A percentile compares a stretch with the other conserved stretches of the same genome.
Conservation (phyloP, 2,329 filamentous ascomycete species). For the Didymella keratinophila region DNA sequence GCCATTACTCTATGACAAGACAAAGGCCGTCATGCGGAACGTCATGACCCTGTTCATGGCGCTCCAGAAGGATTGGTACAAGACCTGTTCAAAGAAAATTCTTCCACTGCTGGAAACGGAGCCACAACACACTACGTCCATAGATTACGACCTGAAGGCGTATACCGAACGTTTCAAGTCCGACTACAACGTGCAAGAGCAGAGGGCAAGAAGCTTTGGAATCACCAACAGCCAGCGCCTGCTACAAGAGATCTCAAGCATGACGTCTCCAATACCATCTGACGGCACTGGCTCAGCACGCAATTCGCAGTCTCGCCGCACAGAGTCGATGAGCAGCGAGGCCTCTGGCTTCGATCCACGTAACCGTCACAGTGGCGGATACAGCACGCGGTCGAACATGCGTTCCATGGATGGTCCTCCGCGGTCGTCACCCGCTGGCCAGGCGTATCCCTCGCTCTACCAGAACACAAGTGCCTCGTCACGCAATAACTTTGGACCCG, state of each 20-base stretch:
- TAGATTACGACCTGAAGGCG: slow-evolving; percentile 72
- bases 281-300: slow-evolving; percentile 52
- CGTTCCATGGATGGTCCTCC: slow-evolving; percentile 41
- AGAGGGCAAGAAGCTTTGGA: slow-evolving; percentile 72
- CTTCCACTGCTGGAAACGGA: slow-evolving; percentile 71
- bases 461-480: slow-evolving; percentile 26
- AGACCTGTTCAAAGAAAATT: slow-evolving; percentile 84
- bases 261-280: slow-evolving; percentile 61
- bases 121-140: slow-evolving; percentile 51
- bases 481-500: slow-evolving; percentile 29
- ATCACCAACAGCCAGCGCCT: slow-evolving; percentile 73
- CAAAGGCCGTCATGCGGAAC: slow-evolving; percentile 82
- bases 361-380: slow-evolving; percentile 71
- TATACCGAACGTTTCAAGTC: slow-evolving; percentile 79
- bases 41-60: slow-evolving; percentile 84
- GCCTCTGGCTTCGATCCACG: slow-evolving; percentile 41
- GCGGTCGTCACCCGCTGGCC: slow-evolving; percentile 38
- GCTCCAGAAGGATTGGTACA: slow-evolving; percentile 84
- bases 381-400: slow-evolving; percentile 51
- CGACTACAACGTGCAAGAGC: slow-evolving; percentile 76
- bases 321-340: slow-evolving; percentile 52
- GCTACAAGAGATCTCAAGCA: slow-evolving; percentile 67
- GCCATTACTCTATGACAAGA: slow-evolving; percentile 80
- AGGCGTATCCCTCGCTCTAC: slow-evolving; percentile 35
- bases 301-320: slow-evolving; percentile 55